Evolutionary conservation across 305 asterid species (phyloP).

Genomic region (Withania somnifera): DNA sequence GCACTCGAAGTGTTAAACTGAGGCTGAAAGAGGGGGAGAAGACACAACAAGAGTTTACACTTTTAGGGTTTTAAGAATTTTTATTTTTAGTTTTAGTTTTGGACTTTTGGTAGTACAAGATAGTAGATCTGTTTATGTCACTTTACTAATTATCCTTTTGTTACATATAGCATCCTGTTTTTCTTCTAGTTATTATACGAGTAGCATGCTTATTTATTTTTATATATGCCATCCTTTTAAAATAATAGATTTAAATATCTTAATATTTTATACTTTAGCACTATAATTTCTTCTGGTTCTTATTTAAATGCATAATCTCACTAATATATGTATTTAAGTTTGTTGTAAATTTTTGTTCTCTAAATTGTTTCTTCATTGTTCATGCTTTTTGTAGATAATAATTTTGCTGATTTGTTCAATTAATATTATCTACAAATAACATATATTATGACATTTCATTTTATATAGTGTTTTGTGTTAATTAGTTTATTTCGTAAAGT

Average conservation of each 20-base stretch:
- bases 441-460: not conserved
- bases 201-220: not conserved
- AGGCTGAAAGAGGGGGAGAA: not conserved
- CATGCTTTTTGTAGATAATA: not conserved
- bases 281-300: too few relatives aligned
- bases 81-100: too few relatives aligned
- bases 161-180: not conserved
- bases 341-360: not conserved
- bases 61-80: not conserved
- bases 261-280: not conserved
- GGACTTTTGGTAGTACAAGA: not conserved
- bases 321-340: not conserved
- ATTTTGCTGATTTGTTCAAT: not conserved
- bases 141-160: not conserved
- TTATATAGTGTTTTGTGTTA: not conserved
- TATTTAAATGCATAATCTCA: too few relatives aligned
- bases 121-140: not conserved
- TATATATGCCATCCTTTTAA: not conserved
- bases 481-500: not conserved
- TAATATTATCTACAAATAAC: not conserved
- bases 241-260: not conserved
- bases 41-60: not conserved
- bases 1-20: not conserved
- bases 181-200: not conserved
- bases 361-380: not conserved